Base-by-base conservation (phyloP, 495 filamentous ascomycete species). In the Penicillium arizonense region DNA sequence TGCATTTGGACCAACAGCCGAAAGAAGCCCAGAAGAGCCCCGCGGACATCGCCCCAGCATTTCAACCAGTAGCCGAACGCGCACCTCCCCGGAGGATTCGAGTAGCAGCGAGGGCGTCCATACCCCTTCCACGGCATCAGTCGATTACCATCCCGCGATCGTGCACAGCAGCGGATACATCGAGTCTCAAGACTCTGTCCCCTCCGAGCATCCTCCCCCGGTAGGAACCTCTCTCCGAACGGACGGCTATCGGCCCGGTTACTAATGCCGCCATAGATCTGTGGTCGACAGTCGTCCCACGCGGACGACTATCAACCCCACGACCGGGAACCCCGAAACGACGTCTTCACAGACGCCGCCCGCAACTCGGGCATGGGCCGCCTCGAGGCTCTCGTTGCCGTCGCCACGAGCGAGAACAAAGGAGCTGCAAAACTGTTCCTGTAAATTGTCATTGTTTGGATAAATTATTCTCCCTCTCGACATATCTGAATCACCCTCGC, bases 301-400 rank as follows among this genome's bases (percentile, higher is more conserved):
- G 42, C 67, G 54, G 65, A 74, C 55, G 63, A 59, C 47, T 71
- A 75, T 52, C 55, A 52, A 37, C 47, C 62, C 40, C 68, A 68
- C 20, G 65, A 70, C 54, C 67, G 58, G 44, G 64, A 74, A 37
- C 62, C 64, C 30, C 58, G 73, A 34, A 45, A 69, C 41, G 64
- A 63, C 14, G 48, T 70, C 13, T 71, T 69, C 38, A 44, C 65
- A 16, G 62, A 67, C 47, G 52, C 68, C 32, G 58, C 59, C 18
- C 57, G 63, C 24, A 61, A 67, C 55, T 74, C 68, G 41, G 80
- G 80, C 42, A 87, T 92, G 84, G 78, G 81, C 46, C 77, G 88
- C 12, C 72, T 96, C 20, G 88, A 96, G 52, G 89, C 89, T 13
- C 80, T 96, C 28, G 91, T 96, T 23, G 91, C 91, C 3, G 90